Base-by-base conservation (phyloP, 2,329 filamentous ascomycete species). In the Fonsecaea pugnacius region DNA sequence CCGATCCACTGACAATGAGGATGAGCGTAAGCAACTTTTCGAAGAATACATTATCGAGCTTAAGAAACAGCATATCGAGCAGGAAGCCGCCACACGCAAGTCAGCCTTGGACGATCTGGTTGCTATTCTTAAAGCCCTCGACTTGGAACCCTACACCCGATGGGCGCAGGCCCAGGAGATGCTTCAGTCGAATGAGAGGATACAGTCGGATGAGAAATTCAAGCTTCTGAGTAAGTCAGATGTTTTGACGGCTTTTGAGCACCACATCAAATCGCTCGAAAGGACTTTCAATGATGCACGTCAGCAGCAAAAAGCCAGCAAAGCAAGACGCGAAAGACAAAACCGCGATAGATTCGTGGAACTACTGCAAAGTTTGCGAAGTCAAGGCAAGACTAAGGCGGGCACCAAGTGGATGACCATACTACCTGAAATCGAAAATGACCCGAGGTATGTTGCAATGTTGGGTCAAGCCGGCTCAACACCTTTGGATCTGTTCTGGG, bases 401-500 rank as follows among this genome's bases (percentile, higher is more conserved):
- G 91, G 91, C 63, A 89, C 88, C 63, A 97, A 96, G 77, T 99
- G 95, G 95, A 91, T 85, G 77, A 86, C 92, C 64, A 84, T 98
- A 68, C 83, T 90, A 70, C 87, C 90, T 0, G 75, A 89, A 54
- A 85, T 99, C 70, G 86, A 91, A 71, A 82, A 90, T 61, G 95
- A 99, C 73, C 85, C 89, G 54, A 91, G 93, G 70, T 98, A 96
- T 77, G 84, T 83, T 71, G 88, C 87, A 68, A 92, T 96, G 83
- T 85, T 93, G 65, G 93, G 92, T 58, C 91, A 96, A 74, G 79
- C 85, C 64, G 93, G 94, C 62, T 96, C 93, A 4, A 90, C 87
- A 4, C 91, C 95, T 14, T 84, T 96, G 69, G 92, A 98, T 73
- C 82, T 99, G 6, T 98, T 99, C 80, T 97, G 94, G 92, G 95